These are phyloP conservation scores for Niveomyces coronatus DNA, from an alignment of 2,329 filamentous ascomycete species.

Conservation along the genomic window DNA sequence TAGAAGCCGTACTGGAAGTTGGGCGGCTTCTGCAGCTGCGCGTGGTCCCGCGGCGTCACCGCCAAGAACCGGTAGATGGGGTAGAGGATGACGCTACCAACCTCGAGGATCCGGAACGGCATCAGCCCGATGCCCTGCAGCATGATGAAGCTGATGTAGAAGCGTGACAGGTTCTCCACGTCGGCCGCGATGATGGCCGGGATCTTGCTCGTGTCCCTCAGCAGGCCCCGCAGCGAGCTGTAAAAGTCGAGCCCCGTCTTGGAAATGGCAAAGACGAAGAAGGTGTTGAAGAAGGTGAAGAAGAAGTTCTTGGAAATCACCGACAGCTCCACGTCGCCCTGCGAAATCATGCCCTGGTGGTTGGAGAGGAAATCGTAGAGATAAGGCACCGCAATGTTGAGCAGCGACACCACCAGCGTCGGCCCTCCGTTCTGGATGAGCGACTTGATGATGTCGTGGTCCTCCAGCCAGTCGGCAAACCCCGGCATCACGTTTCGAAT, in stretches of 20 bases:
- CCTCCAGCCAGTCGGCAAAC: slow-evolving; percentile 55
- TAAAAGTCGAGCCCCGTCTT: slow-evolving; percentile 72
- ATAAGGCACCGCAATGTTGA: slow-evolving; percentile 86
- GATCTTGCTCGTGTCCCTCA: slow-evolving; percentile 71
- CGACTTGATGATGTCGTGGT: slow-evolving; percentile 60
- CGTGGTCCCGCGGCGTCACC: slow-evolving; percentile 82
- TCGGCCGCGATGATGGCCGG: slow-evolving; percentile 66
- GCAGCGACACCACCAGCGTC: slow-evolving; percentile 71
- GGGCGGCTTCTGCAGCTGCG: slow-evolving; percentile 70
- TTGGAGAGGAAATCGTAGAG: slow-evolving; percentile 90
- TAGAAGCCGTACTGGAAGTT: slow-evolving; percentile 95
- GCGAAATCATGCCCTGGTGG: slow-evolving; percentile 87
- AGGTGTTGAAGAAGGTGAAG: slow-evolving; percentile 98
- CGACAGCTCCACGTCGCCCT: slow-evolving; percentile 87
- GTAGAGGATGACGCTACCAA: slow-evolving; percentile 76
- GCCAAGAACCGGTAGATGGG: slow-evolving; percentile 69
- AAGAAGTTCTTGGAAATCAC: slow-evolving; percentile 98
- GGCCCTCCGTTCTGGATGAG: slow-evolving; percentile 82
- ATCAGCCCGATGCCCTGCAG: slow-evolving; percentile 90
- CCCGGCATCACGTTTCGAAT: slow-evolving; percentile 63
- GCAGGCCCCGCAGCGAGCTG: slow-evolving; percentile 58
- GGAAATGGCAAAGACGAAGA: slow-evolving; percentile 85
- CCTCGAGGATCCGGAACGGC: slow-evolving; percentile 82
- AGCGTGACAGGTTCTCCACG: slow-evolving; percentile 63
- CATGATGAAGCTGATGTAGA: slow-evolving; percentile 91